Conservation (phyloP, 441 rosid species). For the Pelargonium cotyledonis region DNA sequence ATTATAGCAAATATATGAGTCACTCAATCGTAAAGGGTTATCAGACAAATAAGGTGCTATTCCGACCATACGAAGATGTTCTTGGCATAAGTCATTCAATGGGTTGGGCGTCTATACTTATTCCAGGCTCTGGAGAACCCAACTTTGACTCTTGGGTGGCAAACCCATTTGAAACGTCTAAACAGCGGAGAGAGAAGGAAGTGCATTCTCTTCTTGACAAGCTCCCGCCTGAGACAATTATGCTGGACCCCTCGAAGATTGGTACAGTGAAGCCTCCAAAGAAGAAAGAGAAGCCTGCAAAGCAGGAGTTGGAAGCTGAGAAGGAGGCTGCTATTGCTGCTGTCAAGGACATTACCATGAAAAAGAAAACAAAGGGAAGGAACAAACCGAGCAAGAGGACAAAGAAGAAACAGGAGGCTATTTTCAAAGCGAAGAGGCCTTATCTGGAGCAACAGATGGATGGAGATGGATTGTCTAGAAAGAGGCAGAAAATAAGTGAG, state of each 20-base stretch:
- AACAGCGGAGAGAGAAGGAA: constrained; percentile 88
- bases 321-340: constrained; percentile 61
- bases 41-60: constrained; percentile 56
- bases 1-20: constrained; percentile 63
- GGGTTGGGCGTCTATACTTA: constrained; percentile 86
- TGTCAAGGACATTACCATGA: constrained; percentile 39
- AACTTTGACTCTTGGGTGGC: constrained; percentile 93
- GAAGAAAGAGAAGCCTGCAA: constrained; percentile 54
- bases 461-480: constrained; percentile 25
- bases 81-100: constrained; percentile 76
- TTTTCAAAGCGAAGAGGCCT: constrained; percentile 51
- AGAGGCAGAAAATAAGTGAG: constrained; percentile 48
- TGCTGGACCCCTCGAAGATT: constrained; percentile 81
- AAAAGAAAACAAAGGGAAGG: constrained; percentile 84
- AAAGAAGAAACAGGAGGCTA: constrained; percentile 54
- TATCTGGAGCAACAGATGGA: constrained; percentile 48
- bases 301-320: constrained; percentile 52
- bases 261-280: constrained; percentile 49
- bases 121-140: constrained; percentile 93
- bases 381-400: constrained; percentile 59
- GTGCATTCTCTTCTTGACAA: constrained; percentile 73
- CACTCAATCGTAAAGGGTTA: constrained; percentile 83
- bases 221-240: constrained; percentile 83
- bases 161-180: constrained; percentile 81
- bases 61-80: constrained; percentile 88